Conservation (phyloP, 176 grass and related monocot genomes). For the Bromus sterilis region DNA sequence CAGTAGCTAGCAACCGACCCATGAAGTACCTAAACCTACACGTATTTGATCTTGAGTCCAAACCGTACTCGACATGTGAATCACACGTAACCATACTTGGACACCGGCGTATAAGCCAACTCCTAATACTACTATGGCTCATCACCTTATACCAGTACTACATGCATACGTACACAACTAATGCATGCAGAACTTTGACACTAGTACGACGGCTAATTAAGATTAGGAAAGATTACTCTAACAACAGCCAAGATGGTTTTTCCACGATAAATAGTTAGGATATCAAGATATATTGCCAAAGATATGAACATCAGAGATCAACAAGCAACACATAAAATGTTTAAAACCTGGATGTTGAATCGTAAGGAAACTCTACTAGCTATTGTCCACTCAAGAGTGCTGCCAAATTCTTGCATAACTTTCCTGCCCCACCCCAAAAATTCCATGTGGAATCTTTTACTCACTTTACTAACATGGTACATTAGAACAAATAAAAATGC, state of each 20-base stretch:
- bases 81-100: too few species aligned
- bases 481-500: not conserved
- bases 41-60: too few species aligned
- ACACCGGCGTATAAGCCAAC: too few species aligned
- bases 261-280: not conserved
- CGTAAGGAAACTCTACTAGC: not conserved
- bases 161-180: too few species aligned
- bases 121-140: too few species aligned
- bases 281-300: not conserved
- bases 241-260: not conserved
- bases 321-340: not conserved
- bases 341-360: not conserved
- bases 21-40: too few species aligned
- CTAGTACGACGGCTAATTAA: too few species aligned
- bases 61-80: too few species aligned
- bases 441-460: not conserved
- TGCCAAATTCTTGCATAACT: not conserved
- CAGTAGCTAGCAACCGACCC: too few species aligned
- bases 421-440: not conserved
- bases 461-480: not conserved
- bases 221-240: too few species aligned
- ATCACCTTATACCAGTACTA: too few species aligned
- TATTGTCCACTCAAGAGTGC: not conserved
- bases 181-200: too few species aligned
- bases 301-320: not conserved